Evolutionary conservation across 768 basidiomycete species (phyloP).

Genomic region (Chalciporus pseudorubinellus): DNA sequence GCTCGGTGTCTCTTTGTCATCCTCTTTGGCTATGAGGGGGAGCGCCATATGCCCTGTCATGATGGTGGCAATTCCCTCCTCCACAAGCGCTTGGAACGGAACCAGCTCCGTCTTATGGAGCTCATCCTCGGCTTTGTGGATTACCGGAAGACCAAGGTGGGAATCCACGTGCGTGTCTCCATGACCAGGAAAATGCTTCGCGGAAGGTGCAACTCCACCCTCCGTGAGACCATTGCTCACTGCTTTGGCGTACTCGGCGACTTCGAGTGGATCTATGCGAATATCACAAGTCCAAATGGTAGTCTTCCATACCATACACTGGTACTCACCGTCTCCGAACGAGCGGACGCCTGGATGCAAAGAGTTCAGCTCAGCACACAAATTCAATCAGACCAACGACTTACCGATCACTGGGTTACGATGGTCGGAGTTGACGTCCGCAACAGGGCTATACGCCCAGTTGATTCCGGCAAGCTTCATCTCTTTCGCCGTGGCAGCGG

Average conservation of each 20-base stretch:
- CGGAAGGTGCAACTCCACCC: slow-evolving; percentile 54
- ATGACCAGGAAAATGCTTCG: slow-evolving; percentile 75
- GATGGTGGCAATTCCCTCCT: slow-evolving; percentile 46
- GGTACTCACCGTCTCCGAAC: slow-evolving; percentile 57
- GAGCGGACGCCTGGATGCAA: slow-evolving; percentile 56
- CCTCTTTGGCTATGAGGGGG: slow-evolving; percentile 45
- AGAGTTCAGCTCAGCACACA: background rate
- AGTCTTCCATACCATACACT: background rate
- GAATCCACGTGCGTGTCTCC: slow-evolving; percentile 74
- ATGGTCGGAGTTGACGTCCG: slow-evolving; percentile 69
- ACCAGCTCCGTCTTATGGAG: slow-evolving; percentile 51
- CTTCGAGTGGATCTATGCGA: slow-evolving; percentile 49
- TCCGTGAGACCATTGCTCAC: slow-evolving; percentile 48
- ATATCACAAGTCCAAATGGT: background rate
- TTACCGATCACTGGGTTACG: slow-evolving; percentile 70
- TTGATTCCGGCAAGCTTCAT: slow-evolving; percentile 62
- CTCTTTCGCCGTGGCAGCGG: slow-evolving; percentile 54
- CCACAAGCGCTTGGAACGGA: slow-evolving; percentile 52
- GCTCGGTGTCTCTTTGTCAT: slow-evolving; percentile 48
- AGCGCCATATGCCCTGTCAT: slow-evolving; percentile 79
- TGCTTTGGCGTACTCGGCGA: slow-evolving; percentile 47
- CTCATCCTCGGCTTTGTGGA: slow-evolving; percentile 46
- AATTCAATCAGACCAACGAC: slow-evolving; percentile 8
- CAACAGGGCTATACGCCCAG: slow-evolving; percentile 71
- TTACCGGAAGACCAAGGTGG: slow-evolving; percentile 62